Base-by-base conservation (phyloP, 176 grass and related monocot genomes). In the Oryza officinalis region DNA sequence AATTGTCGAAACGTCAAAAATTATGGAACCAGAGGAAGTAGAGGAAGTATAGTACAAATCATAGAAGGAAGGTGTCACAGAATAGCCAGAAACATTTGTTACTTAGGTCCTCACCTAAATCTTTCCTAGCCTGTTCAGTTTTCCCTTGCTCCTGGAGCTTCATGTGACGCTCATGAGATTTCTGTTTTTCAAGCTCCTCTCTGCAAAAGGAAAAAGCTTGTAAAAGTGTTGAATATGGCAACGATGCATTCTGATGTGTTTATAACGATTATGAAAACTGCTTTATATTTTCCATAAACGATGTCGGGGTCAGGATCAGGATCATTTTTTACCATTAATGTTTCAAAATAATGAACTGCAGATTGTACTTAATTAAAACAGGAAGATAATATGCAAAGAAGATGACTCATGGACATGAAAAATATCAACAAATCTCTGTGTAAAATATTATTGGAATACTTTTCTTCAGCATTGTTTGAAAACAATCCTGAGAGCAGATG, bases 131-230 rank as follows among this genome's bases (percentile, higher is more conserved):
- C 88, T 97, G 84, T 49, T 97, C 95, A 32, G 95, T 97, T 71
- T 93, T 97, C 47, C 95, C 95, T 84, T 97, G 90, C 85, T 94
- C 92, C 77, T 94, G 90, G 79, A 88, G 88, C 81, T 77, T 97
- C 95, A 94, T 93, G 65, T 94, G 86, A 38, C 85, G 90, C 63
- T 91, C 89, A 83, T 89, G 87, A 46, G 92, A 83, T 83, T 81
- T 78, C 49, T 94, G 92, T 57, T 91, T 94, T 33, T 94, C 95
- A 83, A 97, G 80, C 86, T 97, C 95, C 87, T 97, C 92, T 79
- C 95, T 97, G 73, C 8, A 75, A 2, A 0, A 84, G 67, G 28
- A 52, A 59, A 43, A 49, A 26, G 15, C 0, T 67, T 18, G 20
- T 75, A 32, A 79, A 71, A 32, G 17, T 17, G 31, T 23, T 67